A percentile compares a stretch with the other conserved stretches of the same genome.
Evolutionary conservation across 495 filamentous ascomycete genomes (phyloP).

Genomic region (Penicillium riverlandense): DNA sequence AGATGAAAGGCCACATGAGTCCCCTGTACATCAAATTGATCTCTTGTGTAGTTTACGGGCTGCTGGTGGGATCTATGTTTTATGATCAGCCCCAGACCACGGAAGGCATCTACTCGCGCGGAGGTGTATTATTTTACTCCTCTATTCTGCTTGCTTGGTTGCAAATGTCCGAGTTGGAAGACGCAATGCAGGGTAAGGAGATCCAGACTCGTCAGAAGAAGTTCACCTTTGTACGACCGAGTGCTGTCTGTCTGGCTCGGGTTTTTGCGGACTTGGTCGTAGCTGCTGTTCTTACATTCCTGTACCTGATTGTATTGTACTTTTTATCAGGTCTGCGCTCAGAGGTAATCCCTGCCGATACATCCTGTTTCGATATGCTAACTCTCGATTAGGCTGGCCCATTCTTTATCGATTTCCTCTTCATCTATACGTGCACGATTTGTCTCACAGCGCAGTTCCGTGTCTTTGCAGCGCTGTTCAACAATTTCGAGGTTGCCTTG

Average conservation of each 20-base stretch:
- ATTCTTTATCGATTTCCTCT: conserved; percentile 55
- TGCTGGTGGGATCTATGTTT: conserved; percentile 31
- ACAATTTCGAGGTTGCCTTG: conserved; percentile 32
- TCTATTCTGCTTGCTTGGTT: conserved; percentile 73
- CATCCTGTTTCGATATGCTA: not conserved
- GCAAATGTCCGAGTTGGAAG: conserved; percentile 66
- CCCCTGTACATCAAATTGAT: conserved; percentile 29
- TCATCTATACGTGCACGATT: conserved; percentile 43
- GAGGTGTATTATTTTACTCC: conserved; percentile 60
- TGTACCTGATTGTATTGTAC: conserved; percentile 70
- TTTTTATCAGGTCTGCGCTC: conserved; percentile 50
- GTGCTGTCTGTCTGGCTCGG: conserved; percentile 66
- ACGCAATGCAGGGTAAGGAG: conserved; percentile 61
- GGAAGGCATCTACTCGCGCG: conserved; percentile 34
- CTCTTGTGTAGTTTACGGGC: conserved; percentile 23
- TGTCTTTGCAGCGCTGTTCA: conserved; percentile 33
- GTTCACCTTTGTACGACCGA: conserved; percentile 69
- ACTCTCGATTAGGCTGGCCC: conserved; percentile 15
- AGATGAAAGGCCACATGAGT: conserved; percentile 28
- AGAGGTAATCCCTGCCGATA: conserved; percentile 9
- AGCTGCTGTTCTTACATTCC: conserved; percentile 49
- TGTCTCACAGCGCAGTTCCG: conserved; percentile 45
- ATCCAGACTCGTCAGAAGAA: conserved; percentile 74
- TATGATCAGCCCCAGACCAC: conserved; percentile 37
- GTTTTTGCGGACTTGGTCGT: conserved; percentile 64